Base-by-base conservation (phyloP, 169 alveolate genomes). In the Plasmodium falciparum region DNA sequence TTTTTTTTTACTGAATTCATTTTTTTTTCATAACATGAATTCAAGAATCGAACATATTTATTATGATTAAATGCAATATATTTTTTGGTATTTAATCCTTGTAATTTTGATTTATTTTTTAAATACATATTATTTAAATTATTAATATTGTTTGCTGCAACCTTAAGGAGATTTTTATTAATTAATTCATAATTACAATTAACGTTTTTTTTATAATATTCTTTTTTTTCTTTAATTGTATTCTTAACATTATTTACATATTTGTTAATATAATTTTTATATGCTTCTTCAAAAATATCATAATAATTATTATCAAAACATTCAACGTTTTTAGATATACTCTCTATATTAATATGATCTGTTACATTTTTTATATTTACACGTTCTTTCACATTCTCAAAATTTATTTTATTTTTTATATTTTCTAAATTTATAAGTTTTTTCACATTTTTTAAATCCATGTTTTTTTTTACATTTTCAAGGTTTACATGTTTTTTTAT, bases 21-120 rank as follows among this genome's bases (percentile, higher is more conserved):
- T 22, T 24, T 45, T 29, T 65, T 76, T 43, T 17, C 52, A 12
- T 76, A 76, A 24, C 70, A 76, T 24, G 69, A 7, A 8, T 76
- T 69, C 6, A 76, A 50, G 45, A 65, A 2, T 2, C 17, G 6
- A 2, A 50, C 75, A 17, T 65, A 76, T 45, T 66, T 76, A 39
- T 45, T 76, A 50, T 76, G 76, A 17, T 76, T 65, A 39, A 76
- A 66, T n/a, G 29, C 88, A 13, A 74, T 74, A 54, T 61, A 74
- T 24, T 59, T 61, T 20, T 74, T 74, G 43, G 24, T 73, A 1
- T 74, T 62, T 17, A 61, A 12, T 26, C 20, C 24, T 5, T 13
- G 26, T 1, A 63, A 49, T 15, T 76, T 50, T 0, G 15, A 29
- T 59, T 52, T 76, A 65, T 29, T 66, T 4, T 29, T 76, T 54